A percentile compares a stretch with the other conserved stretches of the same genome.
Evolutionary conservation across 1,284 basidiomycete genomes (phyloP).

Genomic region (Cryptococcus sp.): DNA sequence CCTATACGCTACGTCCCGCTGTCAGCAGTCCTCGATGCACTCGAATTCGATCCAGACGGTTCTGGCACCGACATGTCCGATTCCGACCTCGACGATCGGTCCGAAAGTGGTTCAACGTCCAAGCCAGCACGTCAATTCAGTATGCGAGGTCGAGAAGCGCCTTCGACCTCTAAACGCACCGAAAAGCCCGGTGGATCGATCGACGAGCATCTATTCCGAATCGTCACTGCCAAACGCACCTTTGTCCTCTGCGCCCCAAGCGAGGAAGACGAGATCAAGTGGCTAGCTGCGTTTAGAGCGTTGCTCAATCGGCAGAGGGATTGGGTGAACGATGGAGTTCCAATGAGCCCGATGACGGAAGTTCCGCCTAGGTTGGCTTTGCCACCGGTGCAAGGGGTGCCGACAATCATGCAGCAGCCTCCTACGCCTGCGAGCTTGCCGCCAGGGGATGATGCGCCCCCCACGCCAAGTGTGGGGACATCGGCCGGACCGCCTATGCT

Average conservation of each 20-base stretch:
- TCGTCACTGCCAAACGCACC: constrained; percentile 89
- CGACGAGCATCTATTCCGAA: constrained; percentile 73
- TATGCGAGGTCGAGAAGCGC: not conserved
- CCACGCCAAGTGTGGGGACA: not conserved
- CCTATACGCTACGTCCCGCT: constrained; percentile 81
- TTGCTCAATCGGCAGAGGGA: constrained; percentile 55
- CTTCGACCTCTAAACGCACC: constrained; percentile 4
- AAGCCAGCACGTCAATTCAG: constrained; percentile 6
- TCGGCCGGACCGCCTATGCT: constrained; percentile 9
- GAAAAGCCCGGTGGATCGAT: constrained; percentile 4
- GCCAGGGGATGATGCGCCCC: not conserved
- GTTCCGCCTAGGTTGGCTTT: not conserved
- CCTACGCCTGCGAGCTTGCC: constrained; percentile 25
- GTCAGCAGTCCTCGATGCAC: constrained; percentile 79
- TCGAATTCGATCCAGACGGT: constrained; percentile 58
- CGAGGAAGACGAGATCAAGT: constrained; percentile 98
- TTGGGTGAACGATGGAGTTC: not conserved
- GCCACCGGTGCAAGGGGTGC: constrained; percentile 8
- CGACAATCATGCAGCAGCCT: constrained; percentile 32
- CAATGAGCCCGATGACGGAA: constrained; percentile 1
- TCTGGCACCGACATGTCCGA: constrained; percentile 11
- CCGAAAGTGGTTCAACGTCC: constrained; percentile 6
- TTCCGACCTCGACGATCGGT: constrained; percentile 33
- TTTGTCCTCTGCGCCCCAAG: constrained; percentile 86
- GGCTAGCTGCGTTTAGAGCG: constrained; percentile 89